A percentile compares a stretch with the other conserved stretches of the same genome.
Conservation (phyloP, 352 stramenopile genomes). For the Pythium inflatum region DNA sequence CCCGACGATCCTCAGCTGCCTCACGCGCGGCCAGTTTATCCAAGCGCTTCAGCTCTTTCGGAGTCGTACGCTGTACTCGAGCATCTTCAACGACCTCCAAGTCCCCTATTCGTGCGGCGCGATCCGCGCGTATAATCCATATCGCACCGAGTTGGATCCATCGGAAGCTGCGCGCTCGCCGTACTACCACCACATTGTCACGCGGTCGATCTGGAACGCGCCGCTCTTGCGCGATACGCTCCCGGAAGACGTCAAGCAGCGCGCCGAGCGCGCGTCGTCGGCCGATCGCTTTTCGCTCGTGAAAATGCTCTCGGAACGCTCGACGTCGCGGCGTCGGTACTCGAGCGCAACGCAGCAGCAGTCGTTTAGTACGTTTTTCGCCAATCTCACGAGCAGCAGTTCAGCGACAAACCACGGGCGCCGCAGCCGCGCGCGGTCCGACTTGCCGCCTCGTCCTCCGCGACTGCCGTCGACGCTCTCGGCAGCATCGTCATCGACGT, state of each 20-base stretch:
- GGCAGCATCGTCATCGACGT: not conserved
- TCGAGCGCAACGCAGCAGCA: not conserved
- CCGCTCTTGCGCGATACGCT: constrained; percentile 66
- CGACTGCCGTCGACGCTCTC: too few species aligned
- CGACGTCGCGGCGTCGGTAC: not conserved
- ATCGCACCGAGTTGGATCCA: constrained; percentile 46
- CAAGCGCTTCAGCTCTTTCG: constrained; percentile 74
- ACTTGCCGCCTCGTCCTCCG: too few species aligned
- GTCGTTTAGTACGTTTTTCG: constrained; percentile 21
- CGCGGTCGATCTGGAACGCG: constrained; percentile 58
- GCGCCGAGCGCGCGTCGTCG: constrained; percentile 30
- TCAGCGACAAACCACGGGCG: too few species aligned
- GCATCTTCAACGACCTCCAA: constrained; percentile 81
- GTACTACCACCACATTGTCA: constrained; percentile 71
- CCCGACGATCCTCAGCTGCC: constrained; percentile 58
- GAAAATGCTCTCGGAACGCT: constrained; percentile 22
- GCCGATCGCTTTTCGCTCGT: constrained; percentile 30
- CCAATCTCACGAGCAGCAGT: constrained; percentile 16
- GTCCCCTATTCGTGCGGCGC: constrained; percentile 78
- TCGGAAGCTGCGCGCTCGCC: constrained; percentile 53
- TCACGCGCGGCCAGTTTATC: constrained; percentile 74
- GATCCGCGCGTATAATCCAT: constrained; percentile 83
- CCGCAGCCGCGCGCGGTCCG: too few species aligned
- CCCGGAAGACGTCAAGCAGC: constrained; percentile 47
- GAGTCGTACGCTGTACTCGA: constrained; percentile 70